Evolutionary conservation across 106 monocot species (phyloP).

Genomic region (Amphibolis antarctica): DNA sequence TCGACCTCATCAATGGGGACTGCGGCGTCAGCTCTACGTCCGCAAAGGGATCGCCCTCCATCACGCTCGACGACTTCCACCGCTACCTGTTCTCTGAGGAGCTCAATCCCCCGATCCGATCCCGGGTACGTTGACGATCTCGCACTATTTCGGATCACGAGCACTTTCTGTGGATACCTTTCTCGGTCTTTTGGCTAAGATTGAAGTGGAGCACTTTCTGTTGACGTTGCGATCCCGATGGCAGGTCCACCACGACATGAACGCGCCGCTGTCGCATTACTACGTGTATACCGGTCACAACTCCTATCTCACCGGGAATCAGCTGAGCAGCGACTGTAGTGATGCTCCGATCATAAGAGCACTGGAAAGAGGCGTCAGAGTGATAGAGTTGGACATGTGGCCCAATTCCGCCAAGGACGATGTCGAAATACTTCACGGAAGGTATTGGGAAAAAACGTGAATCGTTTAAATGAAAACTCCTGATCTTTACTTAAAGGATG

Average conservation of each 20-base stretch:
- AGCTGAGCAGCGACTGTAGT: constrained; percentile 41
- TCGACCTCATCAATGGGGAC: constrained; percentile 1
- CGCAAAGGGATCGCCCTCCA: not conserved
- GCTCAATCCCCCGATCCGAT: constrained; percentile 16
- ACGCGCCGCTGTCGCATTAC: constrained; percentile 43
- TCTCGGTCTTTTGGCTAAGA: too few relatives aligned
- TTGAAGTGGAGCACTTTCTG: not conserved
- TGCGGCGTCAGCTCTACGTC: not conserved
- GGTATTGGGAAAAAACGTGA: constrained; percentile 25
- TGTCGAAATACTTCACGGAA: constrained; percentile 43
- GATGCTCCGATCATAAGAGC: constrained; percentile 48
- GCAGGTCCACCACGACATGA: constrained; percentile 57
- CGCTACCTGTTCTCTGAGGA: constrained; percentile 11
- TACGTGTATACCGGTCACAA: constrained; percentile 67
- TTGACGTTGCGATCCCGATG: too few relatives aligned
- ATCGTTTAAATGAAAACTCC: not conserved
- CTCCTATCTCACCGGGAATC: constrained; percentile 49
- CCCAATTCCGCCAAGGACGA: constrained; percentile 35
- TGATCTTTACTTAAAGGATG: too few relatives aligned
- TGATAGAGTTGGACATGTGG: constrained; percentile 58
- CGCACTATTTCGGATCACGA: not conserved
- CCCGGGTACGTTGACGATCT: not conserved
- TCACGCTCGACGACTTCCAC: constrained; percentile 18
- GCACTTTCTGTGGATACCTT: not conserved
- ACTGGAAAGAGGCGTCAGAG: constrained; percentile 49